phyloP scores from a whole-genome alignment of 2,329 filamentous ascomycete genomes.

The Ceratocystis cacaofunesta region DNA sequence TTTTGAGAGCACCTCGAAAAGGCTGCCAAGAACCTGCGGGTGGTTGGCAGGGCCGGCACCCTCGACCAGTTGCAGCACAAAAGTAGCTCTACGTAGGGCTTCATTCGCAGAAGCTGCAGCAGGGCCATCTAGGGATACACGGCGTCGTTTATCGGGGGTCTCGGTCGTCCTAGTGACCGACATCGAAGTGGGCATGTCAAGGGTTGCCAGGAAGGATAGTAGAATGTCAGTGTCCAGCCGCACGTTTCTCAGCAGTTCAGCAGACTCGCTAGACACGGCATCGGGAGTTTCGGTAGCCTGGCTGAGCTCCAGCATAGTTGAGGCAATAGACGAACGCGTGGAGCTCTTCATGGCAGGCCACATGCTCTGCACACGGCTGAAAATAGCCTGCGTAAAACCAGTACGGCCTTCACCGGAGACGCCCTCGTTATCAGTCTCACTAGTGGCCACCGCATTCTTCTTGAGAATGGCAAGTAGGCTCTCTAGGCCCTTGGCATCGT shows the following conservation, averaged over 20 bases:
- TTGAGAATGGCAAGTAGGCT: slow-evolving; percentile 36
- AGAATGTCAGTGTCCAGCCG: slow-evolving; percentile 61
- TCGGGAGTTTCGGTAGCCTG: slow-evolving; percentile 29
- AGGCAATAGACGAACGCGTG: slow-evolving; percentile 42
- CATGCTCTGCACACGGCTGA: slow-evolving; percentile 52
- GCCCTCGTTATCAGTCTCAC: slow-evolving; percentile 24
- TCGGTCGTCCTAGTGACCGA: slow-evolving; percentile 42
- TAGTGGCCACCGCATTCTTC: slow-evolving; percentile 12
- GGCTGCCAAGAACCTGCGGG: slow-evolving; percentile 56
- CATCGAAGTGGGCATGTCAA: slow-evolving; percentile 60
- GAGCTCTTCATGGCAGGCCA: slow-evolving; percentile 60
- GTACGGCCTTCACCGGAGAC: slow-evolving; percentile 27
- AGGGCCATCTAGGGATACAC: slow-evolving; percentile 24
- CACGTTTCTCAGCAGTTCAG: slow-evolving; percentile 58
- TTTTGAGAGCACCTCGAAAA: slow-evolving; percentile 77
- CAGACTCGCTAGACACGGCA: slow-evolving; percentile 36
- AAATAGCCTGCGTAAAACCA: slow-evolving; percentile 48
- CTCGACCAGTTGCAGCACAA: slow-evolving; percentile 80
- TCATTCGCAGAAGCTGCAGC: slow-evolving; percentile 22
- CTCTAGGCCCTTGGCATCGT: slow-evolving; percentile 37
- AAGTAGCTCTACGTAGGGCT: slow-evolving; percentile 61
- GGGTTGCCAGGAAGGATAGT: slow-evolving; percentile 53
- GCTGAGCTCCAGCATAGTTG: slow-evolving; percentile 47
- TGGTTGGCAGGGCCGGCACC: slow-evolving; percentile 61
- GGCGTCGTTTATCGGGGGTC: slow-evolving; percentile 51